These are phyloP conservation scores for Fusarium buharicum DNA, from an alignment of 2,329 filamentous ascomycete genomes.

Conservation along the genomic window DNA sequence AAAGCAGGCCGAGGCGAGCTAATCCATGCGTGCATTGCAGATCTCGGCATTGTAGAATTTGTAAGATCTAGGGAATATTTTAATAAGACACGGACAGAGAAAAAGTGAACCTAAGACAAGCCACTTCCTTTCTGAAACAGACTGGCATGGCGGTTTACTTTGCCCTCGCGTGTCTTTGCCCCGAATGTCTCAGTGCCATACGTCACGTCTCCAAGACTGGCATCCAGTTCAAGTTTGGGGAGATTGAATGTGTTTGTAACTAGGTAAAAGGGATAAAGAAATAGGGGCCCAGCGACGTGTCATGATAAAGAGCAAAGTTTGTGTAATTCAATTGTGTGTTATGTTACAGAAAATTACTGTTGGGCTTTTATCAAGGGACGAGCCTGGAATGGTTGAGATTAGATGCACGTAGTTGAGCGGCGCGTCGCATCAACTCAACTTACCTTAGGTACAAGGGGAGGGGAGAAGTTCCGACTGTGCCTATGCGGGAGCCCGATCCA, in stretches of 20 bases:
- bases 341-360: background rate
- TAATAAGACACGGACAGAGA: slow-evolving; percentile 6
- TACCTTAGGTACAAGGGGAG: background rate
- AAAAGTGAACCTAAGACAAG: background rate
- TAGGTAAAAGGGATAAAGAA: slow-evolving; percentile 5
- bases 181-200: slow-evolving; percentile 33
- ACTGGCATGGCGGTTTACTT: slow-evolving; percentile 23
- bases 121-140: background rate
- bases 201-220: slow-evolving; percentile 27
- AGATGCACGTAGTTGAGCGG: slow-evolving; percentile 7
- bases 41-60: slow-evolving; percentile 25
- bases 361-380: slow-evolving; percentile 14
- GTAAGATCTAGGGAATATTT: slow-evolving; percentile 15
- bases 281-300: slow-evolving; percentile 7
- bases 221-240: slow-evolving; percentile 17
- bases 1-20: slow-evolving; percentile 20
- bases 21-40: slow-evolving; percentile 25
- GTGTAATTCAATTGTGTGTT: no score
- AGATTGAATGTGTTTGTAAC: slow-evolving; percentile 37
- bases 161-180: slow-evolving; percentile 28
- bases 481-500: slow-evolving; percentile 27
- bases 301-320: background rate
- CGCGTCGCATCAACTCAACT: slow-evolving; percentile 1
- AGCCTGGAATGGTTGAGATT: slow-evolving; percentile 39
- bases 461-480: background rate